Percentiles rank a stretch among this genome's conserved stretches.
These are phyloP conservation scores for Glomus cerebriforme DNA, from an alignment of 192 early-diverging fungal species.

Conservation along the genomic window DNA sequence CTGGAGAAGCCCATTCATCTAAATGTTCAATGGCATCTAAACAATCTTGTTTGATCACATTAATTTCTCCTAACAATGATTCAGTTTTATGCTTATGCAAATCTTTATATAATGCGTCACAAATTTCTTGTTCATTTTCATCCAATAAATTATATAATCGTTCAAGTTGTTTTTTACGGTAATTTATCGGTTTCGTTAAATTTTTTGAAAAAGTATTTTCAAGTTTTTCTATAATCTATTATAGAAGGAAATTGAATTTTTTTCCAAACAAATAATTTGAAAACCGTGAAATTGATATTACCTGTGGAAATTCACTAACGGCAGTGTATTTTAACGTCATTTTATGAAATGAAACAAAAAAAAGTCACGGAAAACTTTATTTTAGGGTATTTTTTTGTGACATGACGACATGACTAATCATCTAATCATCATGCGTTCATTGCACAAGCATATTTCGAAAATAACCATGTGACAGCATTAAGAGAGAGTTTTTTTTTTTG, in stretches of 20 bases:
- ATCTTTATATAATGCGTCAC: conserved; percentile 60
- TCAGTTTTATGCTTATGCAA: conserved; percentile 59
- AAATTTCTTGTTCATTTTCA: conserved; percentile 57
- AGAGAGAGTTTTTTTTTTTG: too few relatives aligned
- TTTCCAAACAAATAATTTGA: neutral
- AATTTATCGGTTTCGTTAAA: conserved; percentile 47
- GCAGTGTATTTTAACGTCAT: neutral
- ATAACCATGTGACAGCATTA: too few relatives aligned
- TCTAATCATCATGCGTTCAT: too few relatives aligned
- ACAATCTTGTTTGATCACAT: conserved; percentile 48
- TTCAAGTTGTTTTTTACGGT: conserved; percentile 64
- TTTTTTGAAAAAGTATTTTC: conserved; percentile 40
- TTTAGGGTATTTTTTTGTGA: too few relatives aligned
- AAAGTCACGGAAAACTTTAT: too few relatives aligned
- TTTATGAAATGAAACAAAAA: neutral
- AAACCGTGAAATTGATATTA: neutral
- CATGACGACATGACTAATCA: too few relatives aligned
- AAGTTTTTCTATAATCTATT: conserved; percentile 41
- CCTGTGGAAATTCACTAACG: neutral
- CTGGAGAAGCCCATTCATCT: conserved; percentile 57
- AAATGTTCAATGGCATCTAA: conserved; percentile 57
- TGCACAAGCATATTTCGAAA: too few relatives aligned
- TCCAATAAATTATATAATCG: conserved; percentile 60
- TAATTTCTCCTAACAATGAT: conserved; percentile 58
- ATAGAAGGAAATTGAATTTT: neutral